Conservation (phyloP, 2,329 filamentous ascomycete genomes). For the Acephala macrosclerotiorum region DNA sequence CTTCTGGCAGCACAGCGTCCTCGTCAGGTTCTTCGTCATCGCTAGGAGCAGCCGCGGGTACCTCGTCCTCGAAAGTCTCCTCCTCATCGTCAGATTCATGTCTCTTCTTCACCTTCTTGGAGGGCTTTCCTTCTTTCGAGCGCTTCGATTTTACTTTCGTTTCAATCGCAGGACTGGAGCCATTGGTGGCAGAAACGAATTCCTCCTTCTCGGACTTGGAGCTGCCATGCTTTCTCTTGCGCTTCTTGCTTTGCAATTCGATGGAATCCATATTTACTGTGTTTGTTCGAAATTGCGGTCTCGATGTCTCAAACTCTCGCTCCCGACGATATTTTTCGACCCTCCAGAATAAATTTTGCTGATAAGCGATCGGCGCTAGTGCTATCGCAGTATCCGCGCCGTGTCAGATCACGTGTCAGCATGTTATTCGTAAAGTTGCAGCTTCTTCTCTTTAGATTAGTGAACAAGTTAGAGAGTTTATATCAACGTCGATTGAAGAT, state of each 20-base stretch:
- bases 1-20: slow-evolving; percentile 39
- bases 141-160: slow-evolving; percentile 31
- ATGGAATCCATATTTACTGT: slow-evolving; percentile 34
- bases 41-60: slow-evolving; percentile 35
- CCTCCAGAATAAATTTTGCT: slow-evolving; percentile 24
- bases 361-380: slow-evolving; percentile 31
- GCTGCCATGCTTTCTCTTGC: slow-evolving; percentile 44
- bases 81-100: slow-evolving; percentile 40
- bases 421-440: not conserved
- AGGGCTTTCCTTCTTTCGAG: slow-evolving; percentile 35
- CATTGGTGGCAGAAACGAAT: slow-evolving; percentile 20
- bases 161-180: slow-evolving; percentile 16
- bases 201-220: slow-evolving; percentile 34
- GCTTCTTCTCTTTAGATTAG: not conserved
- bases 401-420: not conserved
- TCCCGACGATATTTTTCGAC: slow-evolving; percentile 20
- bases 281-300: slow-evolving; percentile 14
- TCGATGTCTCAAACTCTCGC: not conserved
- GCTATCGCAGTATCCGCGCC: slow-evolving; percentile 17
- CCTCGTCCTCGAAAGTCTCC: slow-evolving; percentile 39
- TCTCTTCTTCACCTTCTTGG: slow-evolving; percentile 49
- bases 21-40: slow-evolving; percentile 39
- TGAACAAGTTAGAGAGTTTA: not conserved
- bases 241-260: slow-evolving; percentile 43
- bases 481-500: slow-evolving; percentile 9